phyloP scores from a whole-genome alignment of 2,329 filamentous ascomycete species.

The Pseudonectria foliicola region DNA sequence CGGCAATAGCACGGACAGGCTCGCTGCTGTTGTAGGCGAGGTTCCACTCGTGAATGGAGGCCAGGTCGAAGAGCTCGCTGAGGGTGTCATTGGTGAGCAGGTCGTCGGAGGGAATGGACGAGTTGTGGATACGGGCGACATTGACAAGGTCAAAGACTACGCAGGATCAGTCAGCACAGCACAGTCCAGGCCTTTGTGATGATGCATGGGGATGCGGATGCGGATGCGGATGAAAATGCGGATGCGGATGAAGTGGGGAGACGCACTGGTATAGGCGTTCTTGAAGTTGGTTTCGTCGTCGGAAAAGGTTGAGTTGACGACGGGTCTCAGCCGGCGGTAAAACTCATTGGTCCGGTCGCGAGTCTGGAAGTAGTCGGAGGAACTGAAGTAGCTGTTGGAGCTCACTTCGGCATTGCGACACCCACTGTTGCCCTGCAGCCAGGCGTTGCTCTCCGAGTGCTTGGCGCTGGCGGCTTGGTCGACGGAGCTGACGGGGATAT shows the following conservation, averaged over 20 bases:
- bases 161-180: constrained; percentile 3
- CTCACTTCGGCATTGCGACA: constrained; percentile 49
- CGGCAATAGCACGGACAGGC: constrained; percentile 50
- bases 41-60: constrained; percentile 73
- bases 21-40: constrained; percentile 77
- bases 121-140: constrained; percentile 54
- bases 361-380: constrained; percentile 36
- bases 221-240: no score
- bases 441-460: constrained; percentile 48
- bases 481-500: constrained; percentile 65
- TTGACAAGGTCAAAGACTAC: constrained; percentile 54
- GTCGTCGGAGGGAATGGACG: constrained; percentile 48
- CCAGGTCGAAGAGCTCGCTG: constrained; percentile 61
- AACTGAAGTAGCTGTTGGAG: constrained; percentile 48
- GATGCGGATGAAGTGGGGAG: no score
- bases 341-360: constrained; percentile 52
- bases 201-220: no score
- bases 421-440: constrained; percentile 52
- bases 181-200: no score
- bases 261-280: constrained; percentile 55
- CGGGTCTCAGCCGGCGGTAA: constrained; percentile 46
- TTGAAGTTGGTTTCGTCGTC: constrained; percentile 43
- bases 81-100: constrained; percentile 55
- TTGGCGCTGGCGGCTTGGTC: constrained; percentile 45
- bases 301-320: constrained; percentile 46